Conservation (phyloP, 768 basidiomycete species). For the button mushroom (Agaricus bisporus) region DNA sequence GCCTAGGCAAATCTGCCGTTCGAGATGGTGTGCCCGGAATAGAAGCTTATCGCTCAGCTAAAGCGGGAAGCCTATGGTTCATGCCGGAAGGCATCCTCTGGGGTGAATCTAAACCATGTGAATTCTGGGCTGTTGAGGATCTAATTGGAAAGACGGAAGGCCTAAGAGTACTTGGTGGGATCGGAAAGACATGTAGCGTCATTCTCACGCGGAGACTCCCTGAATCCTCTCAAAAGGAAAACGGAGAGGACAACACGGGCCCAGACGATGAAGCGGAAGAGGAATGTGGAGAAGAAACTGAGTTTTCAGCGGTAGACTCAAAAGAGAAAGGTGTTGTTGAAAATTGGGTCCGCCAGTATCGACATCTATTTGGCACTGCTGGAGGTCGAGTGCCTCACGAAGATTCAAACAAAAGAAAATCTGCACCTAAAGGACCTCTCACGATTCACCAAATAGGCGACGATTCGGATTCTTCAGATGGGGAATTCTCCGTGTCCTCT, state of each 20-base stretch:
- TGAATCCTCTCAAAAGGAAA: constrained; percentile 9
- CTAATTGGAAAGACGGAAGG: constrained; percentile 45
- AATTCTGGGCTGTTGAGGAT: constrained; percentile 65
- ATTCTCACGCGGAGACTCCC: constrained; percentile 36
- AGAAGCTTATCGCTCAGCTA: constrained; percentile 68
- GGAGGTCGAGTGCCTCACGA: constrained; percentile 13
- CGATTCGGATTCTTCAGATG: constrained; percentile 40
- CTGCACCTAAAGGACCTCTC: constrained; percentile 18
- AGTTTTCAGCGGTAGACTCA: constrained; percentile 69
- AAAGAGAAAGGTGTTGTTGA: constrained; percentile 60
- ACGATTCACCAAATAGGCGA: constrained; percentile 23
- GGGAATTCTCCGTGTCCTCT: constrained; percentile 33
- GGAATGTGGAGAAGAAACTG: constrained; percentile 49
- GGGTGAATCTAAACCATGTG: constrained; percentile 72
- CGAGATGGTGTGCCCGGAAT: constrained; percentile 51
- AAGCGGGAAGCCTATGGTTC: constrained; percentile 70
- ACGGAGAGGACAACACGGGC: constrained; percentile 23
- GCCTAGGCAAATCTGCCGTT: constrained; percentile 27
- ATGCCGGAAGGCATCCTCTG: constrained; percentile 60
- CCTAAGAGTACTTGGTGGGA: constrained; percentile 51
- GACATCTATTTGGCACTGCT: constrained; percentile 48
- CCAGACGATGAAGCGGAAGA: constrained; percentile 30
- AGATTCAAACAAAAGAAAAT: constrained; percentile 12
- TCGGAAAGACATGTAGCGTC: constrained; percentile 64
- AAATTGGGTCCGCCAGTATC: constrained; percentile 57